Evolutionary conservation across 148 eudicot genomes (phyloP), one percentile per base, ranked within the genome.

Genomic region (Heliamphora exappendiculata): DNA sequence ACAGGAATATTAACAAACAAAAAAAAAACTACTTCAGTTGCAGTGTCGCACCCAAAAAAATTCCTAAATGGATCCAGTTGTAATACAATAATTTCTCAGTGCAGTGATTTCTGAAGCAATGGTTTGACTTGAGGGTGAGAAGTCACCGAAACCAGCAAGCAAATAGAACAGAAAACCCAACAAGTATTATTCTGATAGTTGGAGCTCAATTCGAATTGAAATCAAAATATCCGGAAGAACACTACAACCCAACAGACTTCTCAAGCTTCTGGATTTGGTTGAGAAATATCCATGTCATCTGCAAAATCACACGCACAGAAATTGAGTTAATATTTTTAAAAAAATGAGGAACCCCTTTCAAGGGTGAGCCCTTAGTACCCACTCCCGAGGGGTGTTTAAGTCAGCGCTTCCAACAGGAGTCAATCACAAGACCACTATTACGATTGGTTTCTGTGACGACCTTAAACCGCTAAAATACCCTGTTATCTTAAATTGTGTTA

Each of bases 201-300:
- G 16, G 64, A 67, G 68, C 39, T 49, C 33, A 67, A 44, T 49
- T 73, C 69, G 17, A 47, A 33, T 34, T 14, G 31, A 51, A 72
- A 67, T 58, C 67, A 74, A 72, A 66, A 66, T 66, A 7, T 14
- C 75, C 39, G 55, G 62, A 12, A 39, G 39, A 54, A 51, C 57
- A 31, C 81, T 87, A 93, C 54, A 91, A 73, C 53, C 98, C 98
- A 45, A 73, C 75, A 1, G 80, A 36, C 76, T 80, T 80, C 89
- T 93, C 89, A 57, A 93, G 28, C 85, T 93, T 93, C 77, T 89
- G 89, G 74, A 93, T 85, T 86, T 89, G 91, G 86, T 93, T 91
- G 75, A 91, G 92, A 93, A 93, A 93, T 73, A 91, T 90, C 94
- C 88, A 88, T 19, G 98, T 93, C 93, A 93, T 82, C 98, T 93